phyloP scores from a whole-genome alignment of 148 eudicot genomes.

The Silene latifolia region DNA sequence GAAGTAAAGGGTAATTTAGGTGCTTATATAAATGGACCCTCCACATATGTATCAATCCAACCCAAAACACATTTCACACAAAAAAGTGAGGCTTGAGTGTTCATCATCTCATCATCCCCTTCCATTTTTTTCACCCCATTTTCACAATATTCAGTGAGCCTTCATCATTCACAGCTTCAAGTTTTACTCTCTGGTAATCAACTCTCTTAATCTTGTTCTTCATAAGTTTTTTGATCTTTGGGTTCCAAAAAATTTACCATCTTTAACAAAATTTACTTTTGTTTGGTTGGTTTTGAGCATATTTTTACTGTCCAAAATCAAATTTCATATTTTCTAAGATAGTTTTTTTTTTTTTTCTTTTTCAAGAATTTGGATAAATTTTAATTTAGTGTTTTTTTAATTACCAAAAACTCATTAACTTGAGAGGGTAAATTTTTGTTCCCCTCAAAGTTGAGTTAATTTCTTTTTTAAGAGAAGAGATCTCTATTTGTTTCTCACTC shows the following conservation, averaged over 20 bases:
- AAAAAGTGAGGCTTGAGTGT: constrained; percentile 40
- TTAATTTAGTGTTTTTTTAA: no score
- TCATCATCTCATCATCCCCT: neutral
- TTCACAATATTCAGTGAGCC: constrained; percentile 16
- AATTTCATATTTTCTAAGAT: no score
- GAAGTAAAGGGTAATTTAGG: constrained; percentile 9
- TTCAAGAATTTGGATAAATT: neutral
- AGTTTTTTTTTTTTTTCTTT: no score
- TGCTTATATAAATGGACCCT: constrained; percentile 29
- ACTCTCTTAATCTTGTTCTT: neutral
- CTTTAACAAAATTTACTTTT: neutral
- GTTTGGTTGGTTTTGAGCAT: neutral
- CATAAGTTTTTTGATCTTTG: neutral
- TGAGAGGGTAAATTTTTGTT: constrained; percentile 60
- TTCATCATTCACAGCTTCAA: neutral
- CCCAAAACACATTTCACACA: constrained; percentile 17
- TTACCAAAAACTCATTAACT: constrained; percentile 15
- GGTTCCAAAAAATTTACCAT: neutral
- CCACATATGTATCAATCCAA: constrained; percentile 10
- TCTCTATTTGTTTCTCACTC: constrained; percentile 40
- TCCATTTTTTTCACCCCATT: neutral
- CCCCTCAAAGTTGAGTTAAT: constrained; percentile 38
- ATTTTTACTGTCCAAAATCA: neutral
- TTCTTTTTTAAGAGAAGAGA: constrained; percentile 25
- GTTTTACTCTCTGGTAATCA: neutral